Evolutionary conservation across 2,329 filamentous ascomycete species (phyloP).

Genomic region (Cercospora sojina): DNA sequence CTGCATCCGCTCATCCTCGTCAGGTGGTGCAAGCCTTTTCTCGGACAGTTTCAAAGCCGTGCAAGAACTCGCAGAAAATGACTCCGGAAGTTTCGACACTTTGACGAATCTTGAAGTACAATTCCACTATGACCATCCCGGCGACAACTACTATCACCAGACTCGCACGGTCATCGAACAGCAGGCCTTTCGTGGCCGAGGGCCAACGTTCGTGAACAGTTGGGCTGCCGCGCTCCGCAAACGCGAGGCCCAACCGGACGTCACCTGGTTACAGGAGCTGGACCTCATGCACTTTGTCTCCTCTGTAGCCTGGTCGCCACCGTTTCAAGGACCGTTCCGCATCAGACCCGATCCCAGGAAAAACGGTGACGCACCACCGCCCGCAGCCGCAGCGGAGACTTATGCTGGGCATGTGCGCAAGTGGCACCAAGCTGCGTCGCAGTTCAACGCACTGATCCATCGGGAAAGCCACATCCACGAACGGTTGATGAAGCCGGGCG

Average conservation of each 20-base stretch:
- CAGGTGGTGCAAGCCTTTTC: slow-evolving; percentile 84
- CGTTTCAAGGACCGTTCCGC: slow-evolving; percentile 39
- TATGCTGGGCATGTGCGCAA: not conserved
- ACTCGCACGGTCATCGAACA: slow-evolving; percentile 31
- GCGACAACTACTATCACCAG: slow-evolving; percentile 43
- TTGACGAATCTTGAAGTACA: slow-evolving; percentile 20
- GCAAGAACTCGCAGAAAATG: slow-evolving; percentile 28
- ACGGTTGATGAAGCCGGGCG: slow-evolving; percentile 72
- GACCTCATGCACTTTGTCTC: slow-evolving; percentile 29
- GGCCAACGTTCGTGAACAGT: not conserved
- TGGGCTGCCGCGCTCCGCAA: not conserved
- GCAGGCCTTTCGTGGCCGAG: not conserved
- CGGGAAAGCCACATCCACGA: slow-evolving; percentile 61
- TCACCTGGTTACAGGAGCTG: not conserved
- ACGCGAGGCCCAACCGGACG: not conserved
- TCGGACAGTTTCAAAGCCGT: slow-evolving; percentile 70
- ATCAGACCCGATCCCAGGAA: slow-evolving; percentile 6
- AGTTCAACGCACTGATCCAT: slow-evolving; percentile 63
- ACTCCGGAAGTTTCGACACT: slow-evolving; percentile 23
- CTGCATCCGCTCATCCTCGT: slow-evolving; percentile 76
- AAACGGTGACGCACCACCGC: not conserved
- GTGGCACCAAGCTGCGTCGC: slow-evolving; percentile 53
- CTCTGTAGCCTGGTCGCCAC: slow-evolving; percentile 39
- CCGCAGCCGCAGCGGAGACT: not conserved
- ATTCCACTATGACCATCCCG: slow-evolving; percentile 51